Conservation (phyloP, 306 rosid genomes). For the Gleditsia sinensis region DNA sequence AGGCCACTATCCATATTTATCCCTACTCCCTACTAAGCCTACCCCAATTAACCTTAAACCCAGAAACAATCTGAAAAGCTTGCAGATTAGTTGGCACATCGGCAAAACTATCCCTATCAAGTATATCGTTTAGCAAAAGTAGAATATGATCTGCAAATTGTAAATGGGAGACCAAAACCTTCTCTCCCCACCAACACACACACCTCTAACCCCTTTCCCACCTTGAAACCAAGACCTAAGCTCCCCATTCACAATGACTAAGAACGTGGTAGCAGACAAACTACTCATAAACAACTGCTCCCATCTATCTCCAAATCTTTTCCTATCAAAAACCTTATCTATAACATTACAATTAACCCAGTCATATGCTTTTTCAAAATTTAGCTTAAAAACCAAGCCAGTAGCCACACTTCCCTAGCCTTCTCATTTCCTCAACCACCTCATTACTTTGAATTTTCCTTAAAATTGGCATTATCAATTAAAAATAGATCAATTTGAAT, state of each 20-base stretch:
- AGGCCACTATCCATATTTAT: too few species aligned
- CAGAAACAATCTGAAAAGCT: too few species aligned
- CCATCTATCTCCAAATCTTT: not conserved
- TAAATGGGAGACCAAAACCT: too few species aligned
- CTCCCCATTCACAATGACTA: not conserved
- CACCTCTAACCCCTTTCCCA: not conserved
- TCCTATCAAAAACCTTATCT: not conserved
- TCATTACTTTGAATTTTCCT: not conserved
- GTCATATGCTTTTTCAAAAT: not conserved
- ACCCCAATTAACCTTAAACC: too few species aligned
- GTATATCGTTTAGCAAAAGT: too few species aligned
- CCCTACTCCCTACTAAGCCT: too few species aligned
- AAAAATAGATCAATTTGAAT: not conserved
- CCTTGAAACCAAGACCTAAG: not conserved
- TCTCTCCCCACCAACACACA: too few species aligned
- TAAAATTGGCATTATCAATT: not conserved
- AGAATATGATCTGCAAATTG: too few species aligned
- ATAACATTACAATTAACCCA: too few species aligned
- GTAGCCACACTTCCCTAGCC: not conserved
- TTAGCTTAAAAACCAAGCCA: not conserved
- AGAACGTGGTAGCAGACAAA: too few species aligned
- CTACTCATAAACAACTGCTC: not conserved
- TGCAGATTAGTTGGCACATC: too few species aligned
- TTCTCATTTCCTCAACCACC: not conserved
- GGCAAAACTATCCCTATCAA: too few species aligned